Evolutionary conservation across 495 filamentous ascomycete species (phyloP), one percentile per base, ranked within the genome.

Genomic region (Penicillium taxi): DNA sequence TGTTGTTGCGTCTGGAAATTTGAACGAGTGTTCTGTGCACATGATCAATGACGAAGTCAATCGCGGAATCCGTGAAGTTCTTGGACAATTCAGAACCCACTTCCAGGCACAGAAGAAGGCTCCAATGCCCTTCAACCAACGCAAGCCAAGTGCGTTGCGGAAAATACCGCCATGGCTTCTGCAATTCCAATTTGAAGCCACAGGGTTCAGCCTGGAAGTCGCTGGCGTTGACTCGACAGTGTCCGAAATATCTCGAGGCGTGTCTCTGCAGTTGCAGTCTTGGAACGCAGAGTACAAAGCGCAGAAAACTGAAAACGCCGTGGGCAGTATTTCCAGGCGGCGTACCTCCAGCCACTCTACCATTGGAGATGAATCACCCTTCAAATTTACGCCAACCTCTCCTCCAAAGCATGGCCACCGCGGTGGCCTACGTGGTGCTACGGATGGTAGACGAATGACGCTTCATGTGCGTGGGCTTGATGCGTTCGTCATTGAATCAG

Each of bases 201-300:
- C 81, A 21, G 86, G 94, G 40, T 85, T 94, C 44, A 87, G 81
- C 44, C 63, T 93, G 39, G 93, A 96, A 56, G 74, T 96, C 33
- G 93, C 91, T 14, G 93, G 91, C 3, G 70, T 90, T 24, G 93
- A 96, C 52, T 63, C 73, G 16, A 74, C 81, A 4, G 84, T 95
- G 17, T 91, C 88, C 5, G 72, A 78, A 27, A 71, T 84, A 21
- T 77, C 81, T 6, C 75, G 86, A 29, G 91, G 91, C 15, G 68
- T 91, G 32, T 85, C 86, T 2, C 49, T 96, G 7, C 86, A 96
- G 46, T 58, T 96, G 9, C 86, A 95, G 44, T 85, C 82, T 0
- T 94, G 86, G 86, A 84, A 81, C 1, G 80, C 87, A 6, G 89
- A 96, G 41, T 99, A 96, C 59, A 80, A 79, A 42, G 82, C 85